Conservation (phyloP, 768 basidiomycete species). For the Chalciporus chontae region DNA sequence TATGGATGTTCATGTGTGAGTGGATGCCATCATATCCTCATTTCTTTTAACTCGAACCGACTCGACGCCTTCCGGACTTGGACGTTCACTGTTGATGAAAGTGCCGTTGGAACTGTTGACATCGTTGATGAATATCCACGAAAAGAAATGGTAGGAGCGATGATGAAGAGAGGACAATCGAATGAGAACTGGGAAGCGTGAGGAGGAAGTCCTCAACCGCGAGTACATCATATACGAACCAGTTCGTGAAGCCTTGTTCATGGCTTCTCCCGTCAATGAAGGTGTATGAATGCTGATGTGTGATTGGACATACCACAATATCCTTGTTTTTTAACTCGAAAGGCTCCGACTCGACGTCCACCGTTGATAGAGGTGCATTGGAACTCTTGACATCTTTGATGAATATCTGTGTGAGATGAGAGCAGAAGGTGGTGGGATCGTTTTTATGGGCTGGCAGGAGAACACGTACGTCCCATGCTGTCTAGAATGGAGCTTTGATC, state of each 20-base stretch:
- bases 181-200: slow-evolving; percentile 31
- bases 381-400: too few relatives aligned
- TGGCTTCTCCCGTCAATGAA: slow-evolving; percentile 44
- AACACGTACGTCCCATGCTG: too few relatives aligned
- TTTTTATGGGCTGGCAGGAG: too few relatives aligned
- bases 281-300: too few relatives aligned
- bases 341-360: too few relatives aligned
- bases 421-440: too few relatives aligned
- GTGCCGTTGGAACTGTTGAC: slow-evolving; percentile 98
- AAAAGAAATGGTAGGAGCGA: slow-evolving; percentile 8
- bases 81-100: slow-evolving; percentile 93
- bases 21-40: slow-evolving; percentile 85
- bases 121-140: slow-evolving; percentile 94
- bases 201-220: slow-evolving; percentile 40
- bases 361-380: too few relatives aligned
- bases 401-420: too few relatives aligned
- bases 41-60: slow-evolving; percentile 88
- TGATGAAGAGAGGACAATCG: background rate
- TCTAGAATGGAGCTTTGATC: too few relatives aligned
- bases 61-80: slow-evolving; percentile 86
- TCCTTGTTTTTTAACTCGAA: too few relatives aligned
- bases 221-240: slow-evolving; percentile 43
- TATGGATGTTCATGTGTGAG: background rate
- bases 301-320: too few relatives aligned
- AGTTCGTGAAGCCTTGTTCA: slow-evolving; percentile 44